These are phyloP conservation scores for Sphagnum tenellum DNA, from an alignment of 225 moss, liverwort and hornwort species.

Conservation along the genomic window DNA sequence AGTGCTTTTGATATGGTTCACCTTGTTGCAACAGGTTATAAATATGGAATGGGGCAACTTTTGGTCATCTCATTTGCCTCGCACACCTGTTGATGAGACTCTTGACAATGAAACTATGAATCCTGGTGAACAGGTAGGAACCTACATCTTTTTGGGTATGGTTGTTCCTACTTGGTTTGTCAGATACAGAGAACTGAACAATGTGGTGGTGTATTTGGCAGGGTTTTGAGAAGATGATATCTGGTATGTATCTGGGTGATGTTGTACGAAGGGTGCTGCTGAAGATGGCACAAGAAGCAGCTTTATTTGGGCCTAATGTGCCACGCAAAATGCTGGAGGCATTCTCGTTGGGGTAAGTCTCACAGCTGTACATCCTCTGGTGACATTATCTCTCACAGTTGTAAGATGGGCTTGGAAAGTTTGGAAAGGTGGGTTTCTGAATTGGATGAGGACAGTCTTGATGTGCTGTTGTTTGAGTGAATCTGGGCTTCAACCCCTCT, in stretches of 20 bases:
- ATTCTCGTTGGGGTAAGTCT: slow-evolving; percentile 37
- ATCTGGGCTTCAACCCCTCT: too few species aligned
- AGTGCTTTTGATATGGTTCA: too few species aligned
- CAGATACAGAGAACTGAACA: too few species aligned
- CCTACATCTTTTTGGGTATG: background rate
- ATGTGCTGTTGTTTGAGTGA: too few species aligned
- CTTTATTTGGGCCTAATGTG: slow-evolving; percentile 49
- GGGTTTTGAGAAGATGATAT: slow-evolving; percentile 93
- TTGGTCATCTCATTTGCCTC: slow-evolving; percentile 50
- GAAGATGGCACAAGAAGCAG: slow-evolving; percentile 75
- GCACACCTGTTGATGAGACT: slow-evolving; percentile 35
- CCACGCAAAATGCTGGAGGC: slow-evolving; percentile 66
- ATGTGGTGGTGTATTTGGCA: slow-evolving; percentile 15
- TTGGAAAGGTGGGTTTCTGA: too few species aligned
- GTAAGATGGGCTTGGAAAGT: too few species aligned
- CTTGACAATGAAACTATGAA: slow-evolving; percentile 47
- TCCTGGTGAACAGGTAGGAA: slow-evolving; percentile 50
- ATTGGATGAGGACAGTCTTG: too few species aligned
- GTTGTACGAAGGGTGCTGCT: slow-evolving; percentile 74
- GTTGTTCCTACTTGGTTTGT: too few species aligned
- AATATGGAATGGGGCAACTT: slow-evolving; percentile 75
- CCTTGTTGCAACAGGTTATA: slow-evolving; percentile 26
- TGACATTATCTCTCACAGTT: too few species aligned
- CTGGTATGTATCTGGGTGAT: slow-evolving; percentile 93
- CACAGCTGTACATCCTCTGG: too few species aligned